A percentile compares a stretch with the other conserved stretches of the same genome.
Conservation (phyloP, 2,329 filamentous ascomycete species). For the Mollisiaceae sp. region DNA sequence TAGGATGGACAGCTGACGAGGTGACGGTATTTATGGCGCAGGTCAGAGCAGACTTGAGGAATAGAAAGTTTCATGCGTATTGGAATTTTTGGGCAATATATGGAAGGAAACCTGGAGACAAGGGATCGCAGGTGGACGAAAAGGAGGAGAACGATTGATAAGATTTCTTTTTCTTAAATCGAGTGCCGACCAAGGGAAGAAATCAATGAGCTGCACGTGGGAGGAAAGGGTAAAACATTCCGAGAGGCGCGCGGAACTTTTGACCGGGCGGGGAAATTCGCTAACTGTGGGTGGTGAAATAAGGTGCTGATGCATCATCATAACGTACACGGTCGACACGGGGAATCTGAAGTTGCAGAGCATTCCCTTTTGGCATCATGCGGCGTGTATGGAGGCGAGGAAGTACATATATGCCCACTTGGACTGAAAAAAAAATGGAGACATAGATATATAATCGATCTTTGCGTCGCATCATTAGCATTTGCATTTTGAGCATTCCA, state of each 20-base stretch:
- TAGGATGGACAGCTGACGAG: slow-evolving; percentile 28
- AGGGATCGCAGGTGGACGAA: background rate
- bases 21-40: slow-evolving; percentile 27
- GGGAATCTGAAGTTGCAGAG: too few species aligned
- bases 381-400: background rate
- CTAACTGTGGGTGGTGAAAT: too few species aligned
- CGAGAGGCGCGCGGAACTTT: too few species aligned
- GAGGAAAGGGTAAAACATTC: too few species aligned
- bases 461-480: background rate
- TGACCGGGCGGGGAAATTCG: too few species aligned
- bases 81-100: slow-evolving; percentile 11
- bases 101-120: slow-evolving; percentile 12
- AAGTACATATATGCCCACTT: background rate
- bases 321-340: too few species aligned
- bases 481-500: background rate
- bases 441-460: background rate
- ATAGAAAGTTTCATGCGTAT: slow-evolving; percentile 14
- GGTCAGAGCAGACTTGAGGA: slow-evolving; percentile 27
- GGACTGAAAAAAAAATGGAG: background rate
- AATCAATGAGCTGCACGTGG: too few species aligned
- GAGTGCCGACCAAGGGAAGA: too few species aligned
- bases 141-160: too few species aligned
- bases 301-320: too few species aligned
- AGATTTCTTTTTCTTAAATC: too few species aligned
- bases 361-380: too few species aligned